Percentiles rank a stretch among this genome's conserved stretches.
phyloP scores from a whole-genome alignment of 106 monocot species.

The Triglochin maritima region DNA sequence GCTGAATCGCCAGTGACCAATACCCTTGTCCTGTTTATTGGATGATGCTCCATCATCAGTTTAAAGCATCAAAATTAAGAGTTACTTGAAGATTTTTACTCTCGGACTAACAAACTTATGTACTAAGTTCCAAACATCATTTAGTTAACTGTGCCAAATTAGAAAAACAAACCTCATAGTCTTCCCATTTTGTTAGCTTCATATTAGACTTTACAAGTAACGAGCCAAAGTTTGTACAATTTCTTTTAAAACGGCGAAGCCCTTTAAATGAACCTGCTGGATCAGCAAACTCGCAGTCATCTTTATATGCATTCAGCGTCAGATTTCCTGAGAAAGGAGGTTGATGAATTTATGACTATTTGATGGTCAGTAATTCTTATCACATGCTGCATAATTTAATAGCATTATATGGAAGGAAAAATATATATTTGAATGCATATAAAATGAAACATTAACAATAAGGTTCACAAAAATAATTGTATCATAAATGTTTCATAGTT shows the following conservation, averaged over 20 bases:
- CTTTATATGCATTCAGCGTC: constrained; percentile 70
- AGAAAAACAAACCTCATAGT: constrained; percentile 39
- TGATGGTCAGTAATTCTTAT: too few relatives aligned
- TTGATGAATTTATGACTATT: background rate
- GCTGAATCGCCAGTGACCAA: constrained; percentile 93
- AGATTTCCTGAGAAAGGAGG: constrained; percentile 43
- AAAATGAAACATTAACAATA: too few relatives aligned
- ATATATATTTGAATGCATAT: too few relatives aligned
- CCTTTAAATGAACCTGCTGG: constrained; percentile 95
- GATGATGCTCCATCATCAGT: background rate
- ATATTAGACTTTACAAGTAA: constrained; percentile 74
- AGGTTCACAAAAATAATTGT: too few relatives aligned
- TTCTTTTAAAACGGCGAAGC: constrained; percentile 63
- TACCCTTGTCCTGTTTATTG: constrained; percentile 61
- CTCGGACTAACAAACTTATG: background rate
- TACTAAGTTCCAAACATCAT: background rate
- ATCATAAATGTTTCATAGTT: too few relatives aligned
- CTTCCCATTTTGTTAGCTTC: constrained; percentile 97
- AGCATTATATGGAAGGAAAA: too few relatives aligned
- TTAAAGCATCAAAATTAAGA: background rate
- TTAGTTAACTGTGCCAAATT: background rate
- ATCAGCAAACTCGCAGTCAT: constrained; percentile 96
- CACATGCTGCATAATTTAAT: too few relatives aligned
- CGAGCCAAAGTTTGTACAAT: constrained; percentile 86
- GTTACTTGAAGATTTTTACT: background rate